A percentile compares a stretch with the other conserved stretches of the same genome.
Evolutionary conservation across 192 early-diverging fungal species (phyloP).

Genomic region (Backusella mclennaniae): DNA sequence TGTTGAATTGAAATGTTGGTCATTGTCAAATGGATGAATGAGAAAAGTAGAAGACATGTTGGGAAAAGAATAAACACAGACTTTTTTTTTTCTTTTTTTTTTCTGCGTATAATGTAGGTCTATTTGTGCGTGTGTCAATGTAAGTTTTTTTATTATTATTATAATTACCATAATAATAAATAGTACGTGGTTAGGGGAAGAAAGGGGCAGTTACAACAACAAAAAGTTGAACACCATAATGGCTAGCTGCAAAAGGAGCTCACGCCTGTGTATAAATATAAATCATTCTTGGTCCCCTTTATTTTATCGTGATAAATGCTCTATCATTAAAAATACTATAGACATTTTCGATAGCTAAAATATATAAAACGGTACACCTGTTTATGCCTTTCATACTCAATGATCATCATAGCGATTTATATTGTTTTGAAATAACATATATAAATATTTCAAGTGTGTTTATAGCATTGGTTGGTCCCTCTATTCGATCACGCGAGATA

Average conservation of each 20-base stretch:
- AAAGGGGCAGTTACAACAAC: neutral
- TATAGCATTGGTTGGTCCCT: neutral
- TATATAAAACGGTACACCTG: neutral
- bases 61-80: slow-evolving; percentile 8
- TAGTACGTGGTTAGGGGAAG: neutral
- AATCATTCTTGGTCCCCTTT: neutral
- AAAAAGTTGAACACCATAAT: neutral
- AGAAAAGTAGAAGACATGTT: slow-evolving; percentile 8
- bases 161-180: neutral
- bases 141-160: neutral
- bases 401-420: neutral
- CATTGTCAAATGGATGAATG: neutral
- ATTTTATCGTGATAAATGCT: neutral
- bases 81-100: neutral
- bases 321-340: neutral
- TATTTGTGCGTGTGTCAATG: too few species aligned
- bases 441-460: neutral
- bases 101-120: neutral
- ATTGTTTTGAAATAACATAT: neutral
- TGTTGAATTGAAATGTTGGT: neutral
- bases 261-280: neutral
- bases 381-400: neutral
- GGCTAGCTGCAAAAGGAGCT: neutral
- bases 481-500: neutral
- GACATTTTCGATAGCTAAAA: neutral